Evolutionary conservation across 2,329 filamentous ascomycete genomes (phyloP).

Genomic region (Fusarium subtropicale): DNA sequence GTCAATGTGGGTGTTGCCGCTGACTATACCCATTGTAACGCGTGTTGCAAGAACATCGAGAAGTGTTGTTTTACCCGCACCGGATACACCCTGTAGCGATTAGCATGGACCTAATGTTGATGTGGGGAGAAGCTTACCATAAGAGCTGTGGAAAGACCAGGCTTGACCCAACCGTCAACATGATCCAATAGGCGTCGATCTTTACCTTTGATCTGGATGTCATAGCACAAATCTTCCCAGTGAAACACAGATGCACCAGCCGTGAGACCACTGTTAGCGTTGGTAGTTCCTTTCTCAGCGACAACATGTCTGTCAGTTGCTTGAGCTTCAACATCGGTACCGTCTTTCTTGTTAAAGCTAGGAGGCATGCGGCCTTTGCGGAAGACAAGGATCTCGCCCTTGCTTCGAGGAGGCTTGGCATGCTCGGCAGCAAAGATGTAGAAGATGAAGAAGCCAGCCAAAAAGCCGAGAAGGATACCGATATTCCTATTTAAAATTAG

Average conservation of each 20-base stretch:
- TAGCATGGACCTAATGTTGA: neutral
- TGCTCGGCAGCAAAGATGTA: conserved; percentile 74
- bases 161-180: conserved; percentile 82
- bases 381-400: conserved; percentile 77
- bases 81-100: conserved; percentile 66
- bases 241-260: conserved; percentile 65
- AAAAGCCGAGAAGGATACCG: conserved; percentile 73
- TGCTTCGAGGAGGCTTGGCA: conserved; percentile 71
- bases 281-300: conserved; percentile 32
- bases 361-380: conserved; percentile 64
- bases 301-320: conserved; percentile 46
- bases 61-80: conserved; percentile 81
- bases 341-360: conserved; percentile 64
- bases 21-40: conserved; percentile 78
- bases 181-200: conserved; percentile 74
- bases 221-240: conserved; percentile 75
- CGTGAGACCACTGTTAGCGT: neutral
- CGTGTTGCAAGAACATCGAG: conserved; percentile 79
- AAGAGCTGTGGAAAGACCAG: conserved; percentile 74
- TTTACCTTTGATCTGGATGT: conserved; percentile 73
- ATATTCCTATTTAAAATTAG: conserved; percentile 63
- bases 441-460: conserved; percentile 70
- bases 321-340: conserved; percentile 52
- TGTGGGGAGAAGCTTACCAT: neutral
- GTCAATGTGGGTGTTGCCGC: conserved; percentile 77